Conservation (phyloP, 2,329 filamentous ascomycete genomes). For the Alternaria sp. region DNA sequence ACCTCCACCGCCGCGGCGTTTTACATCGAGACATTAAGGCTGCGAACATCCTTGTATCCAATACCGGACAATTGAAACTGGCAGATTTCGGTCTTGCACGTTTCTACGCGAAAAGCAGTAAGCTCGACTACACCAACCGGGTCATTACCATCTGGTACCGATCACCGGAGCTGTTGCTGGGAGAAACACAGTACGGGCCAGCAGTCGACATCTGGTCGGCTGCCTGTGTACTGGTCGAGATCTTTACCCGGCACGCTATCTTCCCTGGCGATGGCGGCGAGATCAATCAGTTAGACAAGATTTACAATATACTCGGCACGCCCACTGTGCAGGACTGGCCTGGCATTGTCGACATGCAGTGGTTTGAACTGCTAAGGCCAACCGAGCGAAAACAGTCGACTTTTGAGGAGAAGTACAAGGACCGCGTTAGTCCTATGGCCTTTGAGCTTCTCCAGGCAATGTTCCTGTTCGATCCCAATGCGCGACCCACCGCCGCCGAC, state of each 20-base stretch:
- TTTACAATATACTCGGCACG: conserved; percentile 91
- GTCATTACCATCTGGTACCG: conserved; percentile 99
- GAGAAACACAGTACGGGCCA: conserved; percentile 93
- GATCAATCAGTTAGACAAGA: conserved; percentile 93
- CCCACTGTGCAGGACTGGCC: conserved; percentile 88
- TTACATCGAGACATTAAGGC: conserved; percentile 98
- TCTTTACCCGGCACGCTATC: conserved; percentile 91
- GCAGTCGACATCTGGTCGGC: conserved; percentile 98
- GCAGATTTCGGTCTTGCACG: conserved; percentile 96
- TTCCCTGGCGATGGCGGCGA: conserved; percentile 97
- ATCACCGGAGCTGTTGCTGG: conserved; percentile 89
- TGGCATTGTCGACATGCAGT: conserved; percentile 88
- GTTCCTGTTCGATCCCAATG: conserved; percentile 86
- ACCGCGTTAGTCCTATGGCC: conserved; percentile 77
- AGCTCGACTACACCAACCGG: conserved; percentile 95
- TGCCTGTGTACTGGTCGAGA: conserved; percentile 94
- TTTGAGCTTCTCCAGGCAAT: conserved; percentile 83
- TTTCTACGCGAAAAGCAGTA: conserved; percentile 91
- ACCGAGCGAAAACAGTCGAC: conserved; percentile 72
- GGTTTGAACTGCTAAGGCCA: conserved; percentile 91
- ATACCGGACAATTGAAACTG: conserved; percentile 84
- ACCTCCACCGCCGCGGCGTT: conserved; percentile 90
- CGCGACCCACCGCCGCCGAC: conserved; percentile 81
- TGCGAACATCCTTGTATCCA: conserved; percentile 94
- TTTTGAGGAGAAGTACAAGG: conserved; percentile 83